phyloP scores from a whole-genome alignment of 345 rosid species.

The Eutrema heterophyllum region DNA sequence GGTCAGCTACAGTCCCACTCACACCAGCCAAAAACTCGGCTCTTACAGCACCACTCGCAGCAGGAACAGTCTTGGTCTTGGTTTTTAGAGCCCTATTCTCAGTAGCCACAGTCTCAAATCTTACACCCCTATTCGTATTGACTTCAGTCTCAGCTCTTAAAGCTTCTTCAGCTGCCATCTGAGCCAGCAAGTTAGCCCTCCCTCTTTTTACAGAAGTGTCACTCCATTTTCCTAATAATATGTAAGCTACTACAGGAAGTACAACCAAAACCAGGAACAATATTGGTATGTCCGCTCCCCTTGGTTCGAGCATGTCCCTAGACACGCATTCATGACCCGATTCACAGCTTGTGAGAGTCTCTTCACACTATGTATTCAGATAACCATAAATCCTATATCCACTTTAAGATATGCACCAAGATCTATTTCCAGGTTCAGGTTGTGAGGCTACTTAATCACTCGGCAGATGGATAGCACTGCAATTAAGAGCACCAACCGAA shows the following conservation, averaged over 20 bases:
- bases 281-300: slow-evolving; percentile 76
- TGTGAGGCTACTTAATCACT: background rate
- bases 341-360: slow-evolving; percentile 24
- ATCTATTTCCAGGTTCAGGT: slow-evolving; percentile 5
- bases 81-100: slow-evolving; percentile 16
- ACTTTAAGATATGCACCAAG: background rate
- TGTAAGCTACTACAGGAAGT: slow-evolving; percentile 70
- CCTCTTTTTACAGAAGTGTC: slow-evolving; percentile 58
- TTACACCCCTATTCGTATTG: slow-evolving; percentile 15
- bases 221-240: slow-evolving; percentile 86
- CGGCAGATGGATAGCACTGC: slow-evolving; percentile 20
- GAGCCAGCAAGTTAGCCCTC: slow-evolving; percentile 58
- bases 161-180: slow-evolving; percentile 80
- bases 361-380: slow-evolving; percentile 29
- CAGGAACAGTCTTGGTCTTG: slow-evolving; percentile 5
- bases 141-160: slow-evolving; percentile 40
- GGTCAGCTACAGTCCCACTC: background rate
- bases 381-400: slow-evolving; percentile 16
- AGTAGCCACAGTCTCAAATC: slow-evolving; percentile 15
- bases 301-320: slow-evolving; percentile 91
- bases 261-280: slow-evolving; percentile 78
- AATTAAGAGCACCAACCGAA: background rate
- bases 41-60: slow-evolving; percentile 4
- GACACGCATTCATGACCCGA: slow-evolving; percentile 75
- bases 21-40: slow-evolving; percentile 18